Conservation (phyloP, 1,139 yeast genomes). For the Geotrichum europaeum region DNA sequence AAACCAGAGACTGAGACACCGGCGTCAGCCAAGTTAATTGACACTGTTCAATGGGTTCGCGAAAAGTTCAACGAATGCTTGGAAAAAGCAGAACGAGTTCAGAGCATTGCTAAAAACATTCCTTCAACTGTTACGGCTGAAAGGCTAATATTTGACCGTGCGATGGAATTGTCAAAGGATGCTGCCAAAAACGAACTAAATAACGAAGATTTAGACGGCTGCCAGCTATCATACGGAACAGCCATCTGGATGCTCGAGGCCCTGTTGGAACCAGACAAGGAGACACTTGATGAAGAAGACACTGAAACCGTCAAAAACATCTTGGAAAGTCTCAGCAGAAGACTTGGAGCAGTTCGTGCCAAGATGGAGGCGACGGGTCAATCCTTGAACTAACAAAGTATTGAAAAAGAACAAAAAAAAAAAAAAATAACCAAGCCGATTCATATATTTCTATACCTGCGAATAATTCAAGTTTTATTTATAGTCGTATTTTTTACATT, state of each 20-base stretch:
- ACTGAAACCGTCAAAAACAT: slow-evolving; percentile 65
- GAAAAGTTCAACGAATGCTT: slow-evolving; percentile 81
- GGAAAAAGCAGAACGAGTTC: slow-evolving; percentile 81
- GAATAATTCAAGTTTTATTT: neutral
- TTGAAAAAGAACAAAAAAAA: neutral
- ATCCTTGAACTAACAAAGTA: slow-evolving; percentile 1
- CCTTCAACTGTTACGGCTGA: slow-evolving; percentile 53
- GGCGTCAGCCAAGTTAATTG: slow-evolving; percentile 52
- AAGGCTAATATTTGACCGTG: slow-evolving; percentile 81
- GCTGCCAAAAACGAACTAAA: slow-evolving; percentile 86
- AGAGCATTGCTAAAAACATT: slow-evolving; percentile 26
- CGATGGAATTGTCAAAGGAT: slow-evolving; percentile 82
- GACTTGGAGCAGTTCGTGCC: slow-evolving; percentile 28
- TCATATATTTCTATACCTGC: neutral
- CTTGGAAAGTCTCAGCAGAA: slow-evolving; percentile 31
- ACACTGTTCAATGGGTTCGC: slow-evolving; percentile 88
- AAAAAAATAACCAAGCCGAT: neutral
- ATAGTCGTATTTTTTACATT: neutral
- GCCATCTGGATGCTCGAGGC: slow-evolving; percentile 95
- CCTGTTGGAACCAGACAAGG: slow-evolving; percentile 44
- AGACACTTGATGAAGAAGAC: slow-evolving; percentile 62
- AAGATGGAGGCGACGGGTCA: slow-evolving; percentile 21
- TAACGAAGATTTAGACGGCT: slow-evolving; percentile 67
- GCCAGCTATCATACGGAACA: slow-evolving; percentile 85
- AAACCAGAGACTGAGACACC: slow-evolving; percentile 41